Percentiles rank a stretch among this genome's conserved stretches.
phyloP scores from a whole-genome alignment of 176 grass and related monocot genomes.

The Hordeum vulgare region MorexV3_pseudomolecules_assembly NC_058524.1:596656668-596657167 shows the following conservation, averaged over 20 bases:
- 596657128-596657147: slow-evolving; percentile 8
- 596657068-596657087: neutral
- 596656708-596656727: slow-evolving; percentile 80
- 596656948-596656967: slow-evolving; percentile 67
- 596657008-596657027: neutral
- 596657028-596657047: neutral
- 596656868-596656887: slow-evolving; percentile 84
- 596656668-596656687: slow-evolving; percentile 10
- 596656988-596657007: neutral
- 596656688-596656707: slow-evolving; percentile 91
- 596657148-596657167: slow-evolving; percentile 38
- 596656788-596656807: neutral
- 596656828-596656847: neutral
- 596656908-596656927: slow-evolving; percentile 83
- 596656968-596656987: slow-evolving; percentile 36
- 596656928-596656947: slow-evolving; percentile 99
- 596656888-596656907: slow-evolving; percentile 83
- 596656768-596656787: slow-evolving; percentile 45
- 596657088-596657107: neutral
- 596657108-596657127: neutral
- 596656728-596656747: slow-evolving; percentile 89
- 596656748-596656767: slow-evolving; percentile 98
- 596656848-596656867: slow-evolving; percentile 62
- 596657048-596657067: neutral
- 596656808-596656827: neutral